A percentile compares a stretch with the other conserved stretches of the same genome.
Evolutionary conservation across 2,329 filamentous ascomycete species (phyloP).

Genomic region (Sarocladium oryzae): DNA sequence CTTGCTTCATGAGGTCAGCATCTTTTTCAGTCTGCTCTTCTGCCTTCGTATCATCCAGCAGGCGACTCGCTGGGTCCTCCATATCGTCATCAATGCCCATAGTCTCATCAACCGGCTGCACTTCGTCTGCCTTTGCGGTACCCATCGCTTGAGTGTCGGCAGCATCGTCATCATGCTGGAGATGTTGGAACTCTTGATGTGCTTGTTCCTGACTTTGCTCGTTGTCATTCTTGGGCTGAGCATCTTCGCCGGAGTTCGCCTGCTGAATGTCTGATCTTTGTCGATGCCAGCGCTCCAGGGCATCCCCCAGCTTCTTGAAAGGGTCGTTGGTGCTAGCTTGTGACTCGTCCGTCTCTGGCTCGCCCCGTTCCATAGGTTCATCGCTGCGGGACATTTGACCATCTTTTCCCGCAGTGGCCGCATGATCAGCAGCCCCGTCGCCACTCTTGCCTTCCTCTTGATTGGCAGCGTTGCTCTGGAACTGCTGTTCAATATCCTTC

Average conservation of each 20-base stretch:
- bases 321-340: constrained; percentile 54
- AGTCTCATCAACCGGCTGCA: constrained; percentile 75
- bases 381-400: constrained; percentile 45
- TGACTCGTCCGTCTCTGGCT: constrained; percentile 18
- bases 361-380: constrained; percentile 24
- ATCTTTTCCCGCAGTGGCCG: constrained; percentile 57
- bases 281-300: constrained; percentile 86
- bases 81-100: constrained; percentile 76
- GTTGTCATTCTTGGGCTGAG: constrained; percentile 45
- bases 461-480: constrained; percentile 54
- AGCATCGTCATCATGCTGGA: constrained; percentile 73
- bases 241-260: constrained; percentile 35
- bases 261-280: constrained; percentile 77
- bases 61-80: constrained; percentile 39
- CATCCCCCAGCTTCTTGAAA: constrained; percentile 92
- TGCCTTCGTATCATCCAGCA: constrained; percentile 40
- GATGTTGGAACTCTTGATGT: constrained; percentile 85
- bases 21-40: constrained; percentile 20
- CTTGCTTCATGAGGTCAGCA: constrained; percentile 24
- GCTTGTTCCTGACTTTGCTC: constrained; percentile 52
- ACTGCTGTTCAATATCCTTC: constrained; percentile 55
- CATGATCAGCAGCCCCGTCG: constrained; percentile 56
- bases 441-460: constrained; percentile 61
- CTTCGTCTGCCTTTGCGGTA: constrained; percentile 80
- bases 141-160: constrained; percentile 91